A percentile compares a stretch with the other conserved stretches of the same genome.
Evolutionary conservation across 192 early-diverging fungal species (phyloP).

Genomic region (Coemansia asiatica): DNA sequence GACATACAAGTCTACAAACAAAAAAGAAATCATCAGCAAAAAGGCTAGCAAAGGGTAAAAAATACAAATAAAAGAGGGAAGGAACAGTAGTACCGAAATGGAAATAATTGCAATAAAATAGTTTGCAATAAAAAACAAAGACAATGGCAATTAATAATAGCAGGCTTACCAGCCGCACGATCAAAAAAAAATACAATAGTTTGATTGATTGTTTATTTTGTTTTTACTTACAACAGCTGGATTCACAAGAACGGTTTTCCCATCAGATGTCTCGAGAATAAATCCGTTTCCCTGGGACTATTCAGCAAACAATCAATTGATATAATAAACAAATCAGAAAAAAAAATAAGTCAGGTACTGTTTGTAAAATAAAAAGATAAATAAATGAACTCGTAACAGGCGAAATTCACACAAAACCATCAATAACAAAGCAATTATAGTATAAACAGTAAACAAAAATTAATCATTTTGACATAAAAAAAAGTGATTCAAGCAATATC

Average conservation of each 20-base stretch:
- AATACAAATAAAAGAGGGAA: background rate
- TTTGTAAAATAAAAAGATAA: background rate
- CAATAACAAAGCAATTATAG: background rate
- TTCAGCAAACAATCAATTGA: constrained; percentile 3
- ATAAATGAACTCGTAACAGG: too few species aligned
- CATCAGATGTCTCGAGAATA: constrained; percentile 51
- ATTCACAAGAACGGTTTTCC: constrained; percentile 33
- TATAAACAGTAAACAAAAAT: background rate
- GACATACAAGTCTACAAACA: background rate
- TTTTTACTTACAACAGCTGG: constrained; percentile 44
- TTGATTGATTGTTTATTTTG: background rate
- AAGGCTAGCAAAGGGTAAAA: background rate
- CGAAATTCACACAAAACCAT: background rate
- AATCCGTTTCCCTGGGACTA: constrained; percentile 53
- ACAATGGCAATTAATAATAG: background rate
- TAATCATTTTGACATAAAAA: background rate
- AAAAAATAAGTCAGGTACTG: background rate
- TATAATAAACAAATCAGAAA: background rate
- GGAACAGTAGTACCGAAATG: background rate
- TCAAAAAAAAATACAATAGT: constrained; percentile 1
- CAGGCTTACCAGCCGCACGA: background rate
- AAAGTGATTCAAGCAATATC: background rate
- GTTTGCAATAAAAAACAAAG: background rate
- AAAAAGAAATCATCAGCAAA: background rate
- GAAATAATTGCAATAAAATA: background rate